Evolutionary conservation across 1,139 yeast genomes (phyloP).

Genomic region (Candida freyschussii): DNA sequence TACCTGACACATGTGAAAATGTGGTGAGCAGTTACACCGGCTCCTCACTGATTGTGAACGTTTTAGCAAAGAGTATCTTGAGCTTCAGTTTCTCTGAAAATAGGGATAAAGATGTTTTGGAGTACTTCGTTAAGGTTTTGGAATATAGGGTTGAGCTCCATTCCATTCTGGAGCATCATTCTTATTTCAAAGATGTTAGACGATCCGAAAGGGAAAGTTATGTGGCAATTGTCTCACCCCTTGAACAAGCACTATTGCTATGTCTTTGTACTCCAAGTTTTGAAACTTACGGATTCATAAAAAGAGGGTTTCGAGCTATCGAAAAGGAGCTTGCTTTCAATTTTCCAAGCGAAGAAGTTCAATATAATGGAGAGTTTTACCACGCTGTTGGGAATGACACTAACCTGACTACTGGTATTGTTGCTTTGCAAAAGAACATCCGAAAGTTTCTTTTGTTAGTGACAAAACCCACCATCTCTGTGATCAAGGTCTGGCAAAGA

Average conservation of each 20-base stretch:
- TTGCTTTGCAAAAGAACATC: conserved; percentile 69
- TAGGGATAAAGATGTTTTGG: conserved; percentile 22
- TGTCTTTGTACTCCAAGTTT: conserved; percentile 54
- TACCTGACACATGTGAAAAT: conserved; percentile 22
- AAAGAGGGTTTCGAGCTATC: conserved; percentile 44
- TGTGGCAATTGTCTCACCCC: conserved; percentile 26
- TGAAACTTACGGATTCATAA: conserved; percentile 50
- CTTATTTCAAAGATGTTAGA: conserved; percentile 24
- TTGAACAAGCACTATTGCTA: conserved; percentile 44
- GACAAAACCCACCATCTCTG: conserved; percentile 55
- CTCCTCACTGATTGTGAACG: conserved; percentile 17
- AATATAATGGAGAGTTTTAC: conserved; percentile 44
- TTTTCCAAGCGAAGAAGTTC: conserved; percentile 8
- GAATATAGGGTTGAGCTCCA: conserved; percentile 21
- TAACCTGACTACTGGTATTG: conserved; percentile 65
- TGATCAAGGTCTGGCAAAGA: conserved; percentile 57
- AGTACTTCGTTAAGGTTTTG: conserved; percentile 22
- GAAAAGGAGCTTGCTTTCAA: conserved; percentile 34
- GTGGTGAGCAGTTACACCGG: conserved; percentile 23
- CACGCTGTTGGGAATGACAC: conserved; percentile 49
- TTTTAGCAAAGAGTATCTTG: conserved; percentile 18
- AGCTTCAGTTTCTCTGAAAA: conserved; percentile 16
- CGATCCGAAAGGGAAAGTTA: conserved; percentile 22
- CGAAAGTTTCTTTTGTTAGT: conserved; percentile 49
- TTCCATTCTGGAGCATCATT: conserved; percentile 12